Percentiles rank a stretch among this genome's conserved stretches.
Conservation (phyloP, 805 yeast species). For the Saturnispora quitensis region DNA sequence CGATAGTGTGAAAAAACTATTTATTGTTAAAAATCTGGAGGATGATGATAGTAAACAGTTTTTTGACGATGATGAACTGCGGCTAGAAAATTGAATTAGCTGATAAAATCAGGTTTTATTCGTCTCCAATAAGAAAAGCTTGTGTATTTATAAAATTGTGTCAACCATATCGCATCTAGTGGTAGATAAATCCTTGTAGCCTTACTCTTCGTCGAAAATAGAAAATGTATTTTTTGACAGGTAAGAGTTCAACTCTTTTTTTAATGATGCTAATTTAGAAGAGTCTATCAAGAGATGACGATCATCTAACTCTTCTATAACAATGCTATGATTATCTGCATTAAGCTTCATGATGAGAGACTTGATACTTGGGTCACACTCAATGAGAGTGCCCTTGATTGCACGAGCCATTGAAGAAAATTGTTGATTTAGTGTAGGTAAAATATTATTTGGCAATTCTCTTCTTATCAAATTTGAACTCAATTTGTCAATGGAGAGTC, state of each 20-base stretch:
- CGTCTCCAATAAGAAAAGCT: not conserved
- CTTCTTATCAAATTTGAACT: not conserved
- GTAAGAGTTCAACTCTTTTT: conserved; percentile 63
- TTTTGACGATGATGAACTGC: not conserved
- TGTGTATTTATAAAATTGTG: not conserved
- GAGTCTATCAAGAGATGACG: conserved; percentile 80
- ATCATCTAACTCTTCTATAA: conserved; percentile 77
- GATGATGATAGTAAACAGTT: conserved; percentile 1
- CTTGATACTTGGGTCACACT: conserved; percentile 81
- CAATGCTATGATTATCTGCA: conserved; percentile 60
- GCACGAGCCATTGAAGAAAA: conserved; percentile 38
- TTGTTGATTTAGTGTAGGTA: not conserved
- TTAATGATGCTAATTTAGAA: conserved; percentile 65
- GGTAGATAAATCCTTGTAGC: not conserved
- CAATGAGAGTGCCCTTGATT: conserved; percentile 43
- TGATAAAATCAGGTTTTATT: not conserved
- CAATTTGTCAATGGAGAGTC: not conserved
- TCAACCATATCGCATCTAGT: not conserved
- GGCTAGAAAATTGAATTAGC: conserved; percentile 36
- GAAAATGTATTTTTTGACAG: conserved; percentile 79
- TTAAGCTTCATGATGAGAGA: conserved; percentile 83
- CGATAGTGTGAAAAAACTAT: conserved; percentile 25
- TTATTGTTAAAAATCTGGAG: conserved; percentile 14
- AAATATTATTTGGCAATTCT: not conserved
- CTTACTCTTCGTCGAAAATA: conserved; percentile 61